Evolutionary conservation across 2,329 filamentous ascomycete species (phyloP).

Genomic region (Penicillium verrucosum): DNA sequence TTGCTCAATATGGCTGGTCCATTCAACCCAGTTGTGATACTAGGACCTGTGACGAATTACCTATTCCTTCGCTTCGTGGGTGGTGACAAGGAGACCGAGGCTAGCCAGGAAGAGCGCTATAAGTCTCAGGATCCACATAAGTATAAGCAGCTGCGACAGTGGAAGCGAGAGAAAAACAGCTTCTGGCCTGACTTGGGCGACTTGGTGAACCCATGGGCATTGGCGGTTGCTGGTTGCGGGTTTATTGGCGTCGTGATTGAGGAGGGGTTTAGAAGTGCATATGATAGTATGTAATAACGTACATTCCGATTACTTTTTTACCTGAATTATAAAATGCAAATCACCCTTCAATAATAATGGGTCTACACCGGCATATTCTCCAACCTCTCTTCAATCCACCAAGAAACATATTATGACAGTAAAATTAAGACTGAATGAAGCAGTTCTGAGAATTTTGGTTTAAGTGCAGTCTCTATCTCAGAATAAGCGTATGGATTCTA

Average conservation of each 20-base stretch:
- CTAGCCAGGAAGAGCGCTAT: conserved; percentile 53
- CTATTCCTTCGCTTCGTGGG: conserved; percentile 56
- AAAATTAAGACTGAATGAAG: neutral
- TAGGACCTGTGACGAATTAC: conserved; percentile 59
- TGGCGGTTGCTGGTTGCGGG: conserved; percentile 52
- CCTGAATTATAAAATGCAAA: neutral
- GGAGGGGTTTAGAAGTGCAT: conserved; percentile 22
- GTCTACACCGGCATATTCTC: neutral
- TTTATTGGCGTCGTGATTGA: conserved; percentile 50
- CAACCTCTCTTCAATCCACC: neutral
- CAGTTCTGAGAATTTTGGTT: neutral
- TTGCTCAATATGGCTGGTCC: conserved; percentile 55
- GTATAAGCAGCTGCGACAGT: conserved; percentile 52
- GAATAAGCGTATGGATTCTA: too few relatives aligned
- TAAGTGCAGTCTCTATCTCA: too few relatives aligned
- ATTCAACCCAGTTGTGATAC: conserved; percentile 53
- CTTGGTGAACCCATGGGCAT: conserved; percentile 55
- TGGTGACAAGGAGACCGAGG: conserved; percentile 56
- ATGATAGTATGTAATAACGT: neutral
- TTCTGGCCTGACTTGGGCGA: conserved; percentile 57
- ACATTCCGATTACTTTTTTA: too few relatives aligned
- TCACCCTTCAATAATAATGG: neutral
- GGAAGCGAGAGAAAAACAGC: conserved; percentile 55
- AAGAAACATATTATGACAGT: too few relatives aligned
- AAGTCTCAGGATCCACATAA: conserved; percentile 50